phyloP scores from a whole-genome alignment of 495 filamentous ascomycete species.

The Aeminium ludgeri region DNA sequence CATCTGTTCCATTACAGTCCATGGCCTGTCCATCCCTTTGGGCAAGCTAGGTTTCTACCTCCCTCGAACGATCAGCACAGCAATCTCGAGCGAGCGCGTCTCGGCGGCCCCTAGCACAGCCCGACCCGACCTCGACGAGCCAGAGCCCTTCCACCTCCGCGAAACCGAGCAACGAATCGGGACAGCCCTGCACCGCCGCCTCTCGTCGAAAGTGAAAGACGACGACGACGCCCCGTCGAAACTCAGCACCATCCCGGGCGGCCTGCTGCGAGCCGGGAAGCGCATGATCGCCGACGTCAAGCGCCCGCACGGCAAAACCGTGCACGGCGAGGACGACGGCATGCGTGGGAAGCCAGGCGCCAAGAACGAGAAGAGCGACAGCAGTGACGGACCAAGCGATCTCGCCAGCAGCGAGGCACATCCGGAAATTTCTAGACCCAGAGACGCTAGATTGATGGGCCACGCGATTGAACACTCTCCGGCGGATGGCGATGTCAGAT shows the following conservation, averaged over 20 bases:
- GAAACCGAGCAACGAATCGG: background rate
- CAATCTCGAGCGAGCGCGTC: slow-evolving; percentile 27
- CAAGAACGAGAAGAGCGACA: background rate
- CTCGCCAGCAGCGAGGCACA: slow-evolving; percentile 1
- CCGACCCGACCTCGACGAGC: slow-evolving; percentile 2
- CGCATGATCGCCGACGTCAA: slow-evolving; percentile 6
- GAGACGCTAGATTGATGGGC: slow-evolving; percentile 10
- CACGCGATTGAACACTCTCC: slow-evolving; percentile 8
- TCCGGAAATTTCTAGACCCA: slow-evolving; percentile 13
- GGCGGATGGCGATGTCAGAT: background rate
- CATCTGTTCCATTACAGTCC: slow-evolving; percentile 76
- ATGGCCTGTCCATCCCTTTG: slow-evolving; percentile 70
- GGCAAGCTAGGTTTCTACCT: slow-evolving; percentile 70
- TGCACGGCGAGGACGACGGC: background rate
- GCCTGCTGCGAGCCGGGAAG: slow-evolving; percentile 5
- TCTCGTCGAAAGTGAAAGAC: too few species aligned
- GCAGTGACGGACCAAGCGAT: background rate
- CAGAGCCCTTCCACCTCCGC: background rate
- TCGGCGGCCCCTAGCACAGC: slow-evolving; percentile 4
- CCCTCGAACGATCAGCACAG: slow-evolving; percentile 56
- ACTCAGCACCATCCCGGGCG: background rate
- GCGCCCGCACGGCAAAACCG: background rate
- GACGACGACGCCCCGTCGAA: background rate
- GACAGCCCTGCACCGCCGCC: background rate
- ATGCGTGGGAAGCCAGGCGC: background rate